Percentiles rank a stretch among this genome's conserved stretches.
phyloP scores from a whole-genome alignment of 2,329 filamentous ascomycete genomes.

The Conoideocrella luteorostrata region DNA sequence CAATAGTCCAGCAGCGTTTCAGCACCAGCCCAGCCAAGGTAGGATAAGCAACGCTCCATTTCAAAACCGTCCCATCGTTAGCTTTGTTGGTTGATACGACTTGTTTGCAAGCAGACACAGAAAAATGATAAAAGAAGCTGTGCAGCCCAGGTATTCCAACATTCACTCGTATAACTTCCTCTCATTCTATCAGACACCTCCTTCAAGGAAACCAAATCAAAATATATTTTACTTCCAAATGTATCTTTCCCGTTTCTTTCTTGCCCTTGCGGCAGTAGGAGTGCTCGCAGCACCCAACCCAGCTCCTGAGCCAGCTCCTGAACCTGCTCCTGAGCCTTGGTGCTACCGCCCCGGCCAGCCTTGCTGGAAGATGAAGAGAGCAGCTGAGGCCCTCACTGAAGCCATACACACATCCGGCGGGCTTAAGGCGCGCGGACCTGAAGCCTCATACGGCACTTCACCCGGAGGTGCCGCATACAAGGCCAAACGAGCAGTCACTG shows the following conservation, averaged over 20 bases:
- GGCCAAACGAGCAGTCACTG: slow-evolving; percentile 31
- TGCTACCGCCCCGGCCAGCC: slow-evolving; percentile 31
- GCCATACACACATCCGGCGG: slow-evolving; percentile 19
- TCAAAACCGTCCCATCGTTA: too few relatives aligned
- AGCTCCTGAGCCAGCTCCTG: slow-evolving; percentile 2
- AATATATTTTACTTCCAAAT: too few relatives aligned
- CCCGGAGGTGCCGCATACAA: slow-evolving; percentile 29
- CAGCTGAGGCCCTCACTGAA: slow-evolving; percentile 13
- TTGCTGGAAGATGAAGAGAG: slow-evolving; percentile 32
- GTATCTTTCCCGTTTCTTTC: slow-evolving; percentile 24
- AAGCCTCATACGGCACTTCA: slow-evolving; percentile 24
- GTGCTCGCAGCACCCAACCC: slow-evolving; percentile 24
- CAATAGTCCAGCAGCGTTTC: too few relatives aligned
- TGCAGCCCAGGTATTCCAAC: too few relatives aligned
- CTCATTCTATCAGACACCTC: neutral
- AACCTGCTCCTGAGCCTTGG: slow-evolving; percentile 18
- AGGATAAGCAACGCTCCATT: too few relatives aligned
- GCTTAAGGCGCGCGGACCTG: slow-evolving; percentile 19
- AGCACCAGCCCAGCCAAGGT: too few relatives aligned
- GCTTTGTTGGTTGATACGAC: too few relatives aligned
- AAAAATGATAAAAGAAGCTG: too few relatives aligned
- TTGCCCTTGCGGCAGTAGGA: slow-evolving; percentile 32
- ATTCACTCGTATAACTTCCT: too few relatives aligned
- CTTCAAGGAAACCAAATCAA: neutral
- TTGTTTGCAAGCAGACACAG: too few relatives aligned